phyloP scores from a whole-genome alignment of 805 yeast genomes.

The Wickerhamiella brachini region DNA sequence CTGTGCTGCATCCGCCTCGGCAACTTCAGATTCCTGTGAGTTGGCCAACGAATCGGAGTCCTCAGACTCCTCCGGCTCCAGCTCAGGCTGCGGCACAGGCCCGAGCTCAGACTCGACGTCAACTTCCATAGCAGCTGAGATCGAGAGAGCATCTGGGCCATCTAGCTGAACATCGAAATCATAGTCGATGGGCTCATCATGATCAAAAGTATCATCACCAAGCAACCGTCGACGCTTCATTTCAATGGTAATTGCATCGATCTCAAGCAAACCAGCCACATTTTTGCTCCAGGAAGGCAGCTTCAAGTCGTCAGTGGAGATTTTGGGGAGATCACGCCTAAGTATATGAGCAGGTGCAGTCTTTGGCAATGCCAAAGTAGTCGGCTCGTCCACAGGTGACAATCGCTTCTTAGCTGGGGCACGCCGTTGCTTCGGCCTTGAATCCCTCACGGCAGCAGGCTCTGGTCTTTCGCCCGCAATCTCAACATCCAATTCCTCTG shows the following conservation, averaged over 20 bases:
- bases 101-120: neutral
- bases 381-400: neutral
- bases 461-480: neutral
- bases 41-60: neutral
- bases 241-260: constrained; percentile 7
- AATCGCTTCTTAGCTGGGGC: neutral
- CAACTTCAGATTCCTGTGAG: neutral
- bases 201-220: neutral
- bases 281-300: neutral
- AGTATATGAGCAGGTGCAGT: neutral
- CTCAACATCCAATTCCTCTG: neutral
- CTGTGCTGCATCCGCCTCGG: neutral
- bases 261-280: constrained; percentile 8
- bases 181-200: neutral
- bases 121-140: neutral
- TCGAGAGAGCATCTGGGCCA: neutral
- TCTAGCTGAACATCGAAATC: neutral
- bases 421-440: neutral
- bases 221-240: constrained; percentile 10
- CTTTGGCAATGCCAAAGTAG: neutral
- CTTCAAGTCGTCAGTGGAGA: neutral
- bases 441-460: neutral
- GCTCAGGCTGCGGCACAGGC: too few species aligned
- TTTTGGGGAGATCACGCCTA: neutral
- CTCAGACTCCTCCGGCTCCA: neutral